These are phyloP conservation scores for Saccharomycopsis amapae DNA, from an alignment of 805 yeast genomes.

Conservation along the genomic window DNA sequence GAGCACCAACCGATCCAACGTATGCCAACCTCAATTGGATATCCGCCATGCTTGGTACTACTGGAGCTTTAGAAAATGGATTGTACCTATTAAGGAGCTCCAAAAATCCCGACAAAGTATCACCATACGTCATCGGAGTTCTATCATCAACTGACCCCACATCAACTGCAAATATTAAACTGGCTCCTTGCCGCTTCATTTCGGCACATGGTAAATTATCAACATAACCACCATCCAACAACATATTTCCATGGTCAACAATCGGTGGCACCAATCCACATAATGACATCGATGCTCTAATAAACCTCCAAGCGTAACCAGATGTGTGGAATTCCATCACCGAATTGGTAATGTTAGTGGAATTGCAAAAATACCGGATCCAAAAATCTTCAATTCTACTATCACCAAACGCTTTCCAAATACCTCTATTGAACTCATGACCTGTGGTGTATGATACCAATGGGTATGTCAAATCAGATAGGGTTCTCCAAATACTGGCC, in stretches of 20 bases:
- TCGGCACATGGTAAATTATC: constrained; percentile 90
- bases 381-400: constrained; percentile 93
- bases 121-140: constrained; percentile 86
- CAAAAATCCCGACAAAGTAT: constrained; percentile 89
- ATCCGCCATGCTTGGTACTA: constrained; percentile 91
- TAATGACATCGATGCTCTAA: constrained; percentile 92
- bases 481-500: constrained; percentile 78
- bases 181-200: constrained; percentile 86
- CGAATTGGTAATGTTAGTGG: constrained; percentile 92
- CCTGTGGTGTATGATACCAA: constrained; percentile 94
- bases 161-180: constrained; percentile 83
- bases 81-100: constrained; percentile 81
- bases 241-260: constrained; percentile 84
- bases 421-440: constrained; percentile 92
- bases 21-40: constrained; percentile 89
- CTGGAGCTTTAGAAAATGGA: constrained; percentile 81
- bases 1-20: constrained; percentile 89
- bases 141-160: constrained; percentile 94
- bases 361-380: constrained; percentile 81
- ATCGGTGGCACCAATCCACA: constrained; percentile 90
- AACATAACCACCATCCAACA: constrained; percentile 92
- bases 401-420: constrained; percentile 95
- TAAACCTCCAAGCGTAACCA: constrained; percentile 94
- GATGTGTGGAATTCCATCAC: constrained; percentile 89
- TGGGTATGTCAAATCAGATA: constrained; percentile 85